Evolutionary conservation across 2,329 filamentous ascomycete species (phyloP).

Genomic region (Alternaria sp.): DNA sequence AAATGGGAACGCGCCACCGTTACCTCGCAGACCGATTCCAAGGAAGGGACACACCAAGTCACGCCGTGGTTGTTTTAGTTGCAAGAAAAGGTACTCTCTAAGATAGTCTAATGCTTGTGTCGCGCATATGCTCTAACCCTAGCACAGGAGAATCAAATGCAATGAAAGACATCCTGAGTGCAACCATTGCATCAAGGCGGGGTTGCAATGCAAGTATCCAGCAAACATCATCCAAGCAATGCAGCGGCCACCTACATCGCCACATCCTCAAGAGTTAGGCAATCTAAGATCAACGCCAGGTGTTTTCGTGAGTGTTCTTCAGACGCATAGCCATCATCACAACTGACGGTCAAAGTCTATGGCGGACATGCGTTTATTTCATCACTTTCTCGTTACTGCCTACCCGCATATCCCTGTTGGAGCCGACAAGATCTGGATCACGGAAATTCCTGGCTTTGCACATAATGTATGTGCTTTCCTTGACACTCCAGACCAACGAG

Average conservation of each 20-base stretch:
- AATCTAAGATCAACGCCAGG: constrained; percentile 46
- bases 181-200: constrained; percentile 69
- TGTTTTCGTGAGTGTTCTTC: constrained; percentile 41
- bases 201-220: constrained; percentile 70
- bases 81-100: constrained; percentile 57
- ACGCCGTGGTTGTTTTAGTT: constrained; percentile 71
- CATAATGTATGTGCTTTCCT: constrained; percentile 63
- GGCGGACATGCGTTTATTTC: constrained; percentile 73
- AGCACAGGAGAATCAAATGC: constrained; percentile 71
- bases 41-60: constrained; percentile 72
- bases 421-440: constrained; percentile 72
- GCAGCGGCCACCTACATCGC: constrained; percentile 33
- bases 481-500: not conserved
- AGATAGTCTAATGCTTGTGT: not conserved
- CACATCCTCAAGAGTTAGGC: constrained; percentile 39
- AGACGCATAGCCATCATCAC: constrained; percentile 10
- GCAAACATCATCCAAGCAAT: constrained; percentile 49
- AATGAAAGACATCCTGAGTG: constrained; percentile 71
- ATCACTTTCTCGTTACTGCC: constrained; percentile 69
- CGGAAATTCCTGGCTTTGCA: constrained; percentile 71
- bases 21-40: constrained; percentile 48
- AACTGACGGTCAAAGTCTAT: constrained; percentile 40
- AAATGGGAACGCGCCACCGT: constrained; percentile 31
- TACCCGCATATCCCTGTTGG: constrained; percentile 71
- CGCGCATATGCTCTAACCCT: not conserved